Conservation (phyloP, 208 protist genomes). For the Crithidia expoeki region DNA sequence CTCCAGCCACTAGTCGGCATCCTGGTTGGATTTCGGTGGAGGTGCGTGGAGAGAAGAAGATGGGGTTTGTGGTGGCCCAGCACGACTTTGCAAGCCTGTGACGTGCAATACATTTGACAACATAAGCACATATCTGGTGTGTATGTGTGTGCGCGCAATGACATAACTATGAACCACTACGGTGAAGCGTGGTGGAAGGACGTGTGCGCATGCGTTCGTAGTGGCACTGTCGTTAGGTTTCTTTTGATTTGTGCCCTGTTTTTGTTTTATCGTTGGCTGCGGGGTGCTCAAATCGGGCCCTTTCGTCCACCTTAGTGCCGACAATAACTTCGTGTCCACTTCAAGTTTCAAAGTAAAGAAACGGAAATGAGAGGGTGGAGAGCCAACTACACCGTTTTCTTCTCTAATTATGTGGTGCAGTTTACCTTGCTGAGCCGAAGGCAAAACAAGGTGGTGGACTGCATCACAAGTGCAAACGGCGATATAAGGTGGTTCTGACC, state of each 20-base stretch:
- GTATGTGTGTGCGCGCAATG: too few species aligned
- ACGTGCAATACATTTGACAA: neutral
- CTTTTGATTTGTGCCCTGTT: neutral
- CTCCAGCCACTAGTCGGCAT: neutral
- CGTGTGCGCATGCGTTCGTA: too few species aligned
- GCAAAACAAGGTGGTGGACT: too few species aligned
- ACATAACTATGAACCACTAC: too few species aligned
- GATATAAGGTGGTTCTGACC: too few species aligned
- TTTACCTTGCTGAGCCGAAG: too few species aligned
- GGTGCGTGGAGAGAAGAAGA: constrained; percentile 7
- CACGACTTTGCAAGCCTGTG: constrained; percentile 23
- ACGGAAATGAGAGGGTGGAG: too few species aligned
- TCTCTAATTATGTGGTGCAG: too few species aligned
- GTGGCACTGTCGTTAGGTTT: too few species aligned
- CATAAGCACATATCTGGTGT: neutral
- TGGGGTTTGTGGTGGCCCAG: constrained; percentile 22
- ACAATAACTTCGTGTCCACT: neutral
- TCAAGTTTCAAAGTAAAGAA: neutral
- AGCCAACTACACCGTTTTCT: too few species aligned
- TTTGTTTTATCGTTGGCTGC: neutral
- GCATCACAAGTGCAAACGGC: too few species aligned
- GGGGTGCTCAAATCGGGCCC: neutral
- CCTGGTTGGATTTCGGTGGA: constrained; percentile 9
- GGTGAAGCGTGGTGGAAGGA: too few species aligned
- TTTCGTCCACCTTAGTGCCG: neutral